A percentile compares a stretch with the other conserved stretches of the same genome.
phyloP scores from a whole-genome alignment of 2,329 filamentous ascomycete genomes.

The Neopestalotiopsis clavispora region DNA sequence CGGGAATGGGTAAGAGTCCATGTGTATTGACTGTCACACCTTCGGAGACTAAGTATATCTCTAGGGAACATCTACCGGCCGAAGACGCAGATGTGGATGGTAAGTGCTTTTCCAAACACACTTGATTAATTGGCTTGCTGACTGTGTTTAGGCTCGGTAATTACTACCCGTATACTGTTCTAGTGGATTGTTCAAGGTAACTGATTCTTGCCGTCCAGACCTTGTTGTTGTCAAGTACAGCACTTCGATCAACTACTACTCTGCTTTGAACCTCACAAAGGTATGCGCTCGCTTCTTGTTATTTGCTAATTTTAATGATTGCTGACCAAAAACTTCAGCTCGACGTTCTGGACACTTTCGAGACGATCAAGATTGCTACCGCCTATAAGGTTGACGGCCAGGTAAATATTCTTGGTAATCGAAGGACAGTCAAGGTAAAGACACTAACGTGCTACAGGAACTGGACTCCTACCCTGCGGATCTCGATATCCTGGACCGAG shows the following conservation, averaged over 20 bases:
- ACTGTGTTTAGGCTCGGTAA: conserved; percentile 18
- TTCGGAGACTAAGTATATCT: background rate
- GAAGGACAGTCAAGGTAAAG: background rate
- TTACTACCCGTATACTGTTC: conserved; percentile 23
- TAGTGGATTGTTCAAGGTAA: background rate
- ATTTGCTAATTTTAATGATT: background rate
- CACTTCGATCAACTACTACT: conserved; percentile 69
- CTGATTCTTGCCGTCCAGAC: conserved; percentile 53
- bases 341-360: conserved; percentile 75
- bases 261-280: conserved; percentile 63
- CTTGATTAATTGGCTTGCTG: conserved; percentile 2
- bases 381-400: conserved; percentile 62
- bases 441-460: conserved; percentile 37
- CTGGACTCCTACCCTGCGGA: conserved; percentile 70
- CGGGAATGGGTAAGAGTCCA: conserved; percentile 31
- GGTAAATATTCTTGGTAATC: background rate
- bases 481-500: conserved; percentile 58
- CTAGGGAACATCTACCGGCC: conserved; percentile 42
- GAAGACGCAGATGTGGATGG: conserved; percentile 62
- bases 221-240: conserved; percentile 72
- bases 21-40: background rate
- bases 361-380: conserved; percentile 74
- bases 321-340: conserved; percentile 54
- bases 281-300: conserved; percentile 1
- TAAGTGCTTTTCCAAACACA: background rate